Base-by-base conservation (phyloP, 345 rosid species). In the Boechera divaricarpa region DNA sequence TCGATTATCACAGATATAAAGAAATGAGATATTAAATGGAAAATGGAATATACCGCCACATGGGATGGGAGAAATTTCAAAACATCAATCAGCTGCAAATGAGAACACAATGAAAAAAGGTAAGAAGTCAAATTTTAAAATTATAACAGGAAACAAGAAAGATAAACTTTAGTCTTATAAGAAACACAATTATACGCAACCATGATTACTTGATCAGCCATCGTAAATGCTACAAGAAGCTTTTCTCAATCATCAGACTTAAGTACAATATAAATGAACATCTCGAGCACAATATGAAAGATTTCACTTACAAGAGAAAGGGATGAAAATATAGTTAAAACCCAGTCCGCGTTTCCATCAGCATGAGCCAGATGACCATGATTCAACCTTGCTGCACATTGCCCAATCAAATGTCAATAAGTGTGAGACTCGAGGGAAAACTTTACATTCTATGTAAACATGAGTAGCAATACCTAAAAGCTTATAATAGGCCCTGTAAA, bases 271-370 rank as follows among this genome's bases (percentile, higher is more conserved):
- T 6, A 51, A 51, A 76, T 8, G 44, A 64, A 65, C 38, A 56
- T 28, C 6, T 16, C 29, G 0, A 42, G 45, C 21, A n/a, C 28
- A 51, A 55, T 31, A 13, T 2, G 1, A 42, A 66, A 35, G 42
- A 74, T 21, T 4, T 66, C 63, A 84, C 98, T 89, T 83, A 92
- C 99, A 80, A 89, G 98, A 70, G 97, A 89, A 66, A 95, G 79
- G 32, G 98, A 94, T 24, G 93, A 82, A 79, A 87, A 91, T 75
- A 92, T 89, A 12, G 99, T 95, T 77, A 95, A 83, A 78, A 92
- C 98, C 99, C 98, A 95, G 82, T 95, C 98, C 10, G 91, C 97
- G 11, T 95, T 95, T 67, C 99, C 99, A 86, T 91, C 99, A 67
- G 98, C 98, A 73, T 95, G 86, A 41, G 87, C 48, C 72, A 92